Conservation (phyloP, 192 early-diverging fungal genomes). For the Haplosporangium gracile region DNA sequence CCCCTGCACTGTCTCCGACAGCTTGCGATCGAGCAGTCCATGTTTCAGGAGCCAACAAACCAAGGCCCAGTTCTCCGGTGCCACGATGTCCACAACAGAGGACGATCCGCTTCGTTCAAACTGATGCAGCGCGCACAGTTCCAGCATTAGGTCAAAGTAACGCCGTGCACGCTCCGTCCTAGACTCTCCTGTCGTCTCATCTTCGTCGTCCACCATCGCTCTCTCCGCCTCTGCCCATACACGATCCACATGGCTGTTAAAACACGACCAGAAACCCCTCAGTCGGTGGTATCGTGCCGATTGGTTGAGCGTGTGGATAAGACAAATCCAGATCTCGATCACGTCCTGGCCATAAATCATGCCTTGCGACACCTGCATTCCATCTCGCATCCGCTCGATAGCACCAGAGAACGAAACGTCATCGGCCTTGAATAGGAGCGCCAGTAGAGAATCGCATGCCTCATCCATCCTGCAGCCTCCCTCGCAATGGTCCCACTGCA, state of each 20-base stretch:
- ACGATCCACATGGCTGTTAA: slow-evolving; percentile 15
- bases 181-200: neutral
- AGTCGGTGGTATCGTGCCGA: neutral
- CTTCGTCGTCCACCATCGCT: neutral
- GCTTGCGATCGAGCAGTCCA: neutral
- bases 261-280: slow-evolving; percentile 22
- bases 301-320: slow-evolving; percentile 21
- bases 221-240: neutral
- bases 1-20: neutral
- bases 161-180: neutral
- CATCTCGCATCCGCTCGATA: neutral
- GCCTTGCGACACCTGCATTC: neutral
- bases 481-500: neutral
- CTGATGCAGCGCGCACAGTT: slow-evolving; percentile 31
- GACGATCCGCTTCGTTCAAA: slow-evolving; percentile 27
- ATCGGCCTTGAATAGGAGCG: neutral
- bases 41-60: slow-evolving; percentile 20
- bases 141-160: slow-evolving; percentile 13
- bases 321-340: slow-evolving; percentile 37
- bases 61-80: slow-evolving; percentile 30
- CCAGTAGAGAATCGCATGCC: neutral
- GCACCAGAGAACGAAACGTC: slow-evolving; percentile 1
- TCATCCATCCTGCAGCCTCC: neutral
- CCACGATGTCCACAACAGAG: slow-evolving; percentile 11
- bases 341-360: slow-evolving; percentile 25